Base-by-base conservation (phyloP, 2,329 filamentous ascomycete genomes). In the Gaeumannomyces sp. region DNA sequence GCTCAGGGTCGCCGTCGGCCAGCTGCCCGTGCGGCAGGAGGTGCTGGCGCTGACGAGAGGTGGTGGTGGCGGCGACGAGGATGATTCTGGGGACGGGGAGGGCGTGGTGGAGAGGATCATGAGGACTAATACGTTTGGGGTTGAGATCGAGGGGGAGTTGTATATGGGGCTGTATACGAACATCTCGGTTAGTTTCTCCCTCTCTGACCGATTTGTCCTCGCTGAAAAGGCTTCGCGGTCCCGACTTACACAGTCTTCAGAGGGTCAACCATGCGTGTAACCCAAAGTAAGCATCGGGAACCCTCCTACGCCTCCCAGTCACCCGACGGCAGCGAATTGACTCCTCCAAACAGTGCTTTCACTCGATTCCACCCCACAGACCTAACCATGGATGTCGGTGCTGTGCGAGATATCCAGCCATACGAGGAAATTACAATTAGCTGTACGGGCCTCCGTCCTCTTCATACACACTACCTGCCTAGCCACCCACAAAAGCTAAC, bases 351-450 rank as follows among this genome's bases (percentile, higher is more conserved):
- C 60, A 77, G 75, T 63, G 70, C 74, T 28, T 75, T 73, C 29
- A 73, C 70, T 58, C 71, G 73, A 3, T 75, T 75, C 66, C 74
- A 72, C 2, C 69, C 68, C 10, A 69, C 68, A 10, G 73, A 72
- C 0, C 59, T 77, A 22, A 69, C 71, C 3, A 71, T 76, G 69
- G 73, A 75, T 27, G 71, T 75, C 3, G 67, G 74, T 1, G 74
- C 75, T 1, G 75, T 75, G 57, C 68, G 71, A 1, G 74, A 77
- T 38, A 76, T 76, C 11, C 59, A 72, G 57, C 69, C 73, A 0
- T 73, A 72, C 10, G 75, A 77, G 56, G 76, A 77, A 62, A 70
- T 77, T 25, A 75, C 71, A 31, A 74, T 76, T 62, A 76, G 74
- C 69, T 77, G 76, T 74, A 66, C 64, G 72, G 28, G 5, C 35